Conservation (phyloP, 768 basidiomycete species). For the Leccinellum luteum region DNA sequence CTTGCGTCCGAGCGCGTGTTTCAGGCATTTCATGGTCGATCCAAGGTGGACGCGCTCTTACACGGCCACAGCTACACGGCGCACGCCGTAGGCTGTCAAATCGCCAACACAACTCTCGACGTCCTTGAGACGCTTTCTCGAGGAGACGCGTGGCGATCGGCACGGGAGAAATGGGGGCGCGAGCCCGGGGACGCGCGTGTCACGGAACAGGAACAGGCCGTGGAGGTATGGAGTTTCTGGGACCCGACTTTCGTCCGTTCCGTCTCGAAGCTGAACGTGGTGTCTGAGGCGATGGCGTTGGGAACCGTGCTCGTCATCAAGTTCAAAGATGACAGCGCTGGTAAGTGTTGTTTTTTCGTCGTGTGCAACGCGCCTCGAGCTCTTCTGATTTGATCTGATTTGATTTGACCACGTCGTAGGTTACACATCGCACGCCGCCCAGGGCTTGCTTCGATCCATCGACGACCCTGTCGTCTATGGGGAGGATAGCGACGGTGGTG, state of each 20-base stretch:
- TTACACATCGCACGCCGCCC: constrained; percentile 63
- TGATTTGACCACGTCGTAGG: constrained; percentile 32
- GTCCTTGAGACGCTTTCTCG: constrained; percentile 50
- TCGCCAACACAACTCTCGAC: constrained; percentile 77
- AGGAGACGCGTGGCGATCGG: constrained; percentile 56
- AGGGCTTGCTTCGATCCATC: constrained; percentile 55
- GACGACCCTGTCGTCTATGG: constrained; percentile 24
- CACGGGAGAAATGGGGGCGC: constrained; percentile 56
- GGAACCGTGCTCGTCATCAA: constrained; percentile 85
- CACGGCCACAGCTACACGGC: constrained; percentile 98
- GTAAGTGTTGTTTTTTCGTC: constrained; percentile 36
- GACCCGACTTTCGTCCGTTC: constrained; percentile 63
- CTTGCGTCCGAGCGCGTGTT: constrained; percentile 81
- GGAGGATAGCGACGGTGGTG: constrained; percentile 13
- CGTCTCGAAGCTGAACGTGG: constrained; percentile 51
- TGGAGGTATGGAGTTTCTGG: constrained; percentile 85
- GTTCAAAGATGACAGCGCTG: constrained; percentile 53
- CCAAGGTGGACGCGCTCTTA: constrained; percentile 81
- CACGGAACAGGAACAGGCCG: constrained; percentile 6
- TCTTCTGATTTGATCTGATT: background rate
- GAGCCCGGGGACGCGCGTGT: background rate
- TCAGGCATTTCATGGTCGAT: constrained; percentile 67
- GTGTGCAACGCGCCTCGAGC: background rate
- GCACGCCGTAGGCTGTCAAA: constrained; percentile 88
- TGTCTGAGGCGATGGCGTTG: constrained; percentile 81